phyloP scores from a whole-genome alignment of 2,329 filamentous ascomycete genomes.

The Fusarium proliferatum region DNA sequence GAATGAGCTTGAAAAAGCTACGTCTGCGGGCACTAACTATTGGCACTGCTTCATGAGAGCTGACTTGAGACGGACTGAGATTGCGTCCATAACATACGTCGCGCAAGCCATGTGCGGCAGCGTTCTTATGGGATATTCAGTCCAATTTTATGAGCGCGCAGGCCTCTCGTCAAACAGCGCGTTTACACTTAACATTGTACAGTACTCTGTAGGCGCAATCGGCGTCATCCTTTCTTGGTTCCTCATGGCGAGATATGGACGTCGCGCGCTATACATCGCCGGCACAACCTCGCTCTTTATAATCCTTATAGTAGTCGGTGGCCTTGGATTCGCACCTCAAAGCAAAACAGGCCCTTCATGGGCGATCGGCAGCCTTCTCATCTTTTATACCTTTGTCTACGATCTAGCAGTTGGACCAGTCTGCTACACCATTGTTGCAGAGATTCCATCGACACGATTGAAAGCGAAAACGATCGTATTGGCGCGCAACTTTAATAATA shows the following conservation, averaged over 20 bases:
- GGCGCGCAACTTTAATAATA: constrained; percentile 60
- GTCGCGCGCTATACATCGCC: constrained; percentile 56
- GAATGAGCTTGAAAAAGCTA: constrained; percentile 57
- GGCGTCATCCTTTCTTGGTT: constrained; percentile 60
- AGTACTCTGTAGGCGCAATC: constrained; percentile 56
- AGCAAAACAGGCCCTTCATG: constrained; percentile 54
- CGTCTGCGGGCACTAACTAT: constrained; percentile 56
- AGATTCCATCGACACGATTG: constrained; percentile 58
- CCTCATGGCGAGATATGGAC: constrained; percentile 55
- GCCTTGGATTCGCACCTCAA: constrained; percentile 63
- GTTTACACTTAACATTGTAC: constrained; percentile 54
- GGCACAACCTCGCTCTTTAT: constrained; percentile 61
- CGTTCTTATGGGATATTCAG: constrained; percentile 67
- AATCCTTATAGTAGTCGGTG: constrained; percentile 57
- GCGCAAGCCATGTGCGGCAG: constrained; percentile 54
- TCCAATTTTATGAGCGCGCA: constrained; percentile 59
- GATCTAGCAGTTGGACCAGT: constrained; percentile 61
- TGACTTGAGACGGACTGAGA: constrained; percentile 59
- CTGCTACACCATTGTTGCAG: constrained; percentile 83
- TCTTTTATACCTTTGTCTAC: constrained; percentile 57
- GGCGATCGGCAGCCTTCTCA: constrained; percentile 58
- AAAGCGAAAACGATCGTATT: constrained; percentile 60
- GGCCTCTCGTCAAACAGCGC: constrained; percentile 51
- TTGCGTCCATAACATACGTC: constrained; percentile 57
- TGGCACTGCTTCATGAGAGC: constrained; percentile 59